phyloP scores from a whole-genome alignment of 163 green algal species.

The Volvox carteri region DNA sequence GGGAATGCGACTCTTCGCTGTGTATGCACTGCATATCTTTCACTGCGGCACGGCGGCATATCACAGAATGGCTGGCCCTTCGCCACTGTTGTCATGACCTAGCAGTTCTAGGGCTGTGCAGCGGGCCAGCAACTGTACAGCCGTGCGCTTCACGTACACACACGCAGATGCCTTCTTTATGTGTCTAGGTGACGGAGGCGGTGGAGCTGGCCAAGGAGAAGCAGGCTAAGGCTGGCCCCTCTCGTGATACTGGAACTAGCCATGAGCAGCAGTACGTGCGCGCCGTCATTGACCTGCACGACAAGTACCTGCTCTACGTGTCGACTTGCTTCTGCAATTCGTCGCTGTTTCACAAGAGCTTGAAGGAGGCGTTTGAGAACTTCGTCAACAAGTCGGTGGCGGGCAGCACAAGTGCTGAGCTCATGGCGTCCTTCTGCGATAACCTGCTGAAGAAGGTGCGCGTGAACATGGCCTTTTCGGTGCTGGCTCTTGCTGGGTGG shows the following conservation, averaged over 20 bases:
- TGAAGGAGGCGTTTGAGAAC: slow-evolving; percentile 98
- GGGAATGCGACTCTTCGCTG: no score
- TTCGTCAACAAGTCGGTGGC: slow-evolving; percentile 98
- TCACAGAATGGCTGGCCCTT: no score
- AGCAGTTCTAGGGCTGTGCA: no score
- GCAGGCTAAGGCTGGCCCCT: slow-evolving; percentile 63
- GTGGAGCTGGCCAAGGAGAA: slow-evolving; percentile 86
- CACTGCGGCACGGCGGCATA: no score
- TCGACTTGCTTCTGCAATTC: slow-evolving; percentile 85
- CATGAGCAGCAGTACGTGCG: slow-evolving; percentile 94
- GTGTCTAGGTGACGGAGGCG: slow-evolving; percentile 70
- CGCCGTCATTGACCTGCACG: slow-evolving; percentile 93
- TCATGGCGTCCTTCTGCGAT: slow-evolving; percentile 98
- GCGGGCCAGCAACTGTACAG: no score
- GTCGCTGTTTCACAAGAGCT: slow-evolving; percentile 95
- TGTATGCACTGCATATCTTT: no score
- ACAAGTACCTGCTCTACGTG: slow-evolving; percentile 89
- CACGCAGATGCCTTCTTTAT: background rate
- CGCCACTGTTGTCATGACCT: no score
- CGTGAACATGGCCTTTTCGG: no score
- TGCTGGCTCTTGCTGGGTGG: no score
- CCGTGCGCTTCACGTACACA: background rate
- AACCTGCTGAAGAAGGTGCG: slow-evolving; percentile 95
- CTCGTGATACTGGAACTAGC: slow-evolving; percentile 67
- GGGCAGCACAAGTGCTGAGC: slow-evolving; percentile 89